phyloP scores from a whole-genome alignment of 1,284 basidiomycete species.

The Moesziomyces sp. region DNA sequence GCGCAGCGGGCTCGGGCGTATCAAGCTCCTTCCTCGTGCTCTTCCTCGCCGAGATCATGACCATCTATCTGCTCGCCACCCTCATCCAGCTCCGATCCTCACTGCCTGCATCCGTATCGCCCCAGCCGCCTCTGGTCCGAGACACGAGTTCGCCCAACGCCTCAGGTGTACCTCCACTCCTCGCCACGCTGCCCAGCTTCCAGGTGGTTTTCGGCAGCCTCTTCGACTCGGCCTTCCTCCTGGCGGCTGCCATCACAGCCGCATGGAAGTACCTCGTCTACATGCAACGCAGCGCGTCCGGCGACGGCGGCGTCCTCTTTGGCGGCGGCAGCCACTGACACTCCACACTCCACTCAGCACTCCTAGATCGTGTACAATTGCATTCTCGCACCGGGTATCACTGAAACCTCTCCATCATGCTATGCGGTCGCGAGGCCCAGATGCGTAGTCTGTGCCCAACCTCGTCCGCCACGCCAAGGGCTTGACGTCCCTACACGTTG shows the following conservation, averaged over 20 bases:
- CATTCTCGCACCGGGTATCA: constrained; percentile 14
- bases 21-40: constrained; percentile 69
- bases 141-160: constrained; percentile 3
- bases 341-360: not conserved
- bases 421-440: too few species aligned
- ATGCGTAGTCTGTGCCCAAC: too few species aligned
- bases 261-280: constrained; percentile 36
- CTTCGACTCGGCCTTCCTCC: constrained; percentile 69
- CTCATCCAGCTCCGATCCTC: constrained; percentile 69
- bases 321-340: constrained; percentile 13
- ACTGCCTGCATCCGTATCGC: constrained; percentile 36
- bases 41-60: constrained; percentile 69
- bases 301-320: constrained; percentile 39
- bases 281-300: constrained; percentile 31
- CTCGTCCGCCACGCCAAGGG: too few species aligned
- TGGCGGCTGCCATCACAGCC: constrained; percentile 60
- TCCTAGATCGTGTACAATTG: too few species aligned
- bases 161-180: constrained; percentile 46
- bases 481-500: too few species aligned
- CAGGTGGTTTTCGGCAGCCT: constrained; percentile 68
- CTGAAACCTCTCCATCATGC: not conserved
- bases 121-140: not conserved
- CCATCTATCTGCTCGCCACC: constrained; percentile 69
- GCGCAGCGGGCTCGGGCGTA: constrained; percentile 67
- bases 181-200: constrained; percentile 69